Evolutionary conservation across 306 rosid species (phyloP).

Genomic region (Acacia confusa): DNA sequence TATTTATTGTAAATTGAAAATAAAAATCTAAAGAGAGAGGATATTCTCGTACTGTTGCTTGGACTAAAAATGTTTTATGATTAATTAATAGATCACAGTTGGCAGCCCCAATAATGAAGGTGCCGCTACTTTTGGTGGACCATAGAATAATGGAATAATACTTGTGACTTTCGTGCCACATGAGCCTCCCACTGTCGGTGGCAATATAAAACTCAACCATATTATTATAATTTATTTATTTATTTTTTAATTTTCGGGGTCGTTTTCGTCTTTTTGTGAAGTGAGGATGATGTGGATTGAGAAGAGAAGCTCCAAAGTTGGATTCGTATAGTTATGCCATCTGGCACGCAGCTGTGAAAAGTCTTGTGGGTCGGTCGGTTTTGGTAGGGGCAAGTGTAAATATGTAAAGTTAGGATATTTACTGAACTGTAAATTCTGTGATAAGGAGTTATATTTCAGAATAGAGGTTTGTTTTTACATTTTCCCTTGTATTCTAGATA

Average conservation of each 20-base stretch:
- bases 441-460: no score
- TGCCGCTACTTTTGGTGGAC: conserved; percentile 3
- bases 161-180: conserved; percentile 38
- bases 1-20: no score
- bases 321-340: background rate
- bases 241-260: background rate
- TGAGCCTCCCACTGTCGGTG: conserved; percentile 50
- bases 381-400: background rate
- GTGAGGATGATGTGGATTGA: background rate
- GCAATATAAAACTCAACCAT: conserved; percentile 3
- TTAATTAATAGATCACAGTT: background rate
- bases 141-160: conserved; percentile 1
- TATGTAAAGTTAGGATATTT: no score
- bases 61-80: background rate
- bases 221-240: no score
- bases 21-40: background rate
- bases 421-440: no score
- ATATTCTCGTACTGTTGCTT: background rate
- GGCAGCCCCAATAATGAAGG: background rate
- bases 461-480: no score
- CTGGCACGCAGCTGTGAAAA: background rate
- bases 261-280: conserved; percentile 24
- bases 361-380: background rate
- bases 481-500: no score
- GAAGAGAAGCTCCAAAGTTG: background rate